Conservation (phyloP, 306 rosid species). For the Dryas octopetala region DNA sequence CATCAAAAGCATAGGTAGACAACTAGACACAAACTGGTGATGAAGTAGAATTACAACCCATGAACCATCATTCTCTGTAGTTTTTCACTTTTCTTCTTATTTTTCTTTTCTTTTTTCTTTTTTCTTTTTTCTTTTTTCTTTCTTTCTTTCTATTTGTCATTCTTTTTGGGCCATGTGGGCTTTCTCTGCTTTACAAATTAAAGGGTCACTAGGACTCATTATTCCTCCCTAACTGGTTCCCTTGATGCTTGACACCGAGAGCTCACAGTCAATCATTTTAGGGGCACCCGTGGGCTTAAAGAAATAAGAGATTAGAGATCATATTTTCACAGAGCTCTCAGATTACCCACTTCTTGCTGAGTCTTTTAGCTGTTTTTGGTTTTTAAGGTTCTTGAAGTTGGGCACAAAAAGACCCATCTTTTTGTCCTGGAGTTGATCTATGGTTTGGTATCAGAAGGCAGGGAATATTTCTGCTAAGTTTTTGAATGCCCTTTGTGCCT, state of each 20-base stretch:
- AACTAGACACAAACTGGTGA: constrained; percentile 34
- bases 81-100: neutral
- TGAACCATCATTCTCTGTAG: constrained; percentile 32
- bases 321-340: constrained; percentile 30
- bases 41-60: constrained; percentile 48
- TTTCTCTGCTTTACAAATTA: constrained; percentile 41
- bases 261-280: constrained; percentile 58
- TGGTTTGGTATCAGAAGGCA: neutral
- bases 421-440: constrained; percentile 34
- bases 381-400: constrained; percentile 16
- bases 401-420: constrained; percentile 16
- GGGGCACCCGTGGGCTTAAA: constrained; percentile 30
- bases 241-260: constrained; percentile 63
- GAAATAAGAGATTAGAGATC: constrained; percentile 37
- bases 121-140: constrained; percentile 21
- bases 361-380: constrained; percentile 29
- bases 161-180: constrained; percentile 34
- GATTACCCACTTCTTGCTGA: constrained; percentile 34
- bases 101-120: constrained; percentile 10
- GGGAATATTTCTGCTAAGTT: constrained; percentile 3
- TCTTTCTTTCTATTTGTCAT: constrained; percentile 31
- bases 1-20: constrained; percentile 43
- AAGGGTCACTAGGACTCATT: constrained; percentile 39
- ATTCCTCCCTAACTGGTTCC: constrained; percentile 65
- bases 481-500: constrained; percentile 26